phyloP scores from a whole-genome alignment of 495 filamentous ascomycete genomes.

The Cryomyces minteri region DNA sequence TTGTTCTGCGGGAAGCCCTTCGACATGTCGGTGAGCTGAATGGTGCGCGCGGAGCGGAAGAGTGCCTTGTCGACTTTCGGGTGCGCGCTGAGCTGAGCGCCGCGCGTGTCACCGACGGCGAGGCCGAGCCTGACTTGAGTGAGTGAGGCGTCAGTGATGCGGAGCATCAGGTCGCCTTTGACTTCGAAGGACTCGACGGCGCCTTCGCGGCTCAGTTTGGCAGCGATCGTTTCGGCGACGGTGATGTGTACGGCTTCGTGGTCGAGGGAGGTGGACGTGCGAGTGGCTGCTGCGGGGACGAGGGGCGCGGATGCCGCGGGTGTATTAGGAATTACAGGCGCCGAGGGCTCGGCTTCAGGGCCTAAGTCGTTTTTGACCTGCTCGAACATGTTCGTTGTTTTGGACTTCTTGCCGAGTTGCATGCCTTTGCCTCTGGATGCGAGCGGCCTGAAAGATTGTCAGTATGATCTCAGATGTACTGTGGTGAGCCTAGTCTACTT shows the following conservation, averaged over 20 bases:
- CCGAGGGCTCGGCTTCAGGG: conserved; percentile 55
- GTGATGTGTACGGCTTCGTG: conserved; percentile 48
- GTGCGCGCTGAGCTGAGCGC: conserved; percentile 78
- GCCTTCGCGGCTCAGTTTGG: conserved; percentile 73
- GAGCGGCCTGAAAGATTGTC: conserved; percentile 26
- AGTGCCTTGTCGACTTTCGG: conserved; percentile 81
- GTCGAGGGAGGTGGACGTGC: conserved; percentile 28
- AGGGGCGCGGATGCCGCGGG: conserved; percentile 35
- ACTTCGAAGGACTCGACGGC: conserved; percentile 65
- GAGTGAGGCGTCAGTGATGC: conserved; percentile 69
- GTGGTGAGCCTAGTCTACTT: not conserved
- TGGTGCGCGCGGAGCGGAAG: conserved; percentile 58
- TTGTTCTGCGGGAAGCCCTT: conserved; percentile 88
- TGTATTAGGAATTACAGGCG: conserved; percentile 39
- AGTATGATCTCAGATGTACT: not conserved
- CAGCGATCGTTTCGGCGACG: conserved; percentile 71
- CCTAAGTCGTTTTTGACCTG: conserved; percentile 80
- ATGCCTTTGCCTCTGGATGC: conserved; percentile 86
- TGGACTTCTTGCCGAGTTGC: conserved; percentile 96
- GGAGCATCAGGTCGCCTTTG: conserved; percentile 77
- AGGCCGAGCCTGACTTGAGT: conserved; percentile 78
- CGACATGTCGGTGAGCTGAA: conserved; percentile 68
- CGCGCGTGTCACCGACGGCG: conserved; percentile 49
- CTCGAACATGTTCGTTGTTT: conserved; percentile 91
- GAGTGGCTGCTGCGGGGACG: conserved; percentile 28